Conservation (phyloP, 139 green algal species). For the Spirogloea muscicola region DNA sequence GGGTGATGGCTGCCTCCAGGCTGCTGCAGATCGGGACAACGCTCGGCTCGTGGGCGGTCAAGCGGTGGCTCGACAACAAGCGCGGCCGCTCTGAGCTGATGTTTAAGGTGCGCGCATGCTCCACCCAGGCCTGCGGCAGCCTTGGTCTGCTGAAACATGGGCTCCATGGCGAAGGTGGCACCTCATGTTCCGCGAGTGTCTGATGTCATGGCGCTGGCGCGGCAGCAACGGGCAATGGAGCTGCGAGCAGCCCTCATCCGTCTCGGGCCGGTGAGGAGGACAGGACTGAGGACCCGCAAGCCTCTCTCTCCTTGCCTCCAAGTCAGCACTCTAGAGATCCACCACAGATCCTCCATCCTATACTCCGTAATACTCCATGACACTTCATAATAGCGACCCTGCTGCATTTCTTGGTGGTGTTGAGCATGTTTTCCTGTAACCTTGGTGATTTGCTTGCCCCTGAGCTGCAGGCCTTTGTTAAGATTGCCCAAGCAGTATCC, state of each 20-base stretch:
- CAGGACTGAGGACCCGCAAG: too few species aligned
- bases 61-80: constrained; percentile 34
- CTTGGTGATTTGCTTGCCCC: too few species aligned
- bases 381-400: background rate
- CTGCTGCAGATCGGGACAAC: constrained; percentile 20
- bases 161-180: background rate
- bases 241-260: constrained; percentile 20
- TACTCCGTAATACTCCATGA: background rate
- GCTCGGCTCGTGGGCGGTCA: constrained; percentile 19
- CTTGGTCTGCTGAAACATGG: background rate
- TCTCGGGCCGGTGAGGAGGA: constrained; percentile 19
- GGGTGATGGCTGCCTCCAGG: too few species aligned
- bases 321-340: background rate
- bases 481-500: constrained; percentile 40
- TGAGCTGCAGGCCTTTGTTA: constrained; percentile 35
- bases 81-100: constrained; percentile 10
- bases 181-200: background rate
- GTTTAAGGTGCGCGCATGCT: constrained; percentile 8
- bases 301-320: background rate
- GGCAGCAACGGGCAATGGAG: constrained; percentile 14
- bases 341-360: background rate
- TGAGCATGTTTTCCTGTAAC: too few species aligned
- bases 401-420: background rate
- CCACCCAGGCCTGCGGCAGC: background rate
- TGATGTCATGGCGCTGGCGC: background rate